Percentiles rank a stretch among this genome's conserved stretches.
phyloP scores from a whole-genome alignment of 129 eudicot species.

The Escallonia rubra region DNA sequence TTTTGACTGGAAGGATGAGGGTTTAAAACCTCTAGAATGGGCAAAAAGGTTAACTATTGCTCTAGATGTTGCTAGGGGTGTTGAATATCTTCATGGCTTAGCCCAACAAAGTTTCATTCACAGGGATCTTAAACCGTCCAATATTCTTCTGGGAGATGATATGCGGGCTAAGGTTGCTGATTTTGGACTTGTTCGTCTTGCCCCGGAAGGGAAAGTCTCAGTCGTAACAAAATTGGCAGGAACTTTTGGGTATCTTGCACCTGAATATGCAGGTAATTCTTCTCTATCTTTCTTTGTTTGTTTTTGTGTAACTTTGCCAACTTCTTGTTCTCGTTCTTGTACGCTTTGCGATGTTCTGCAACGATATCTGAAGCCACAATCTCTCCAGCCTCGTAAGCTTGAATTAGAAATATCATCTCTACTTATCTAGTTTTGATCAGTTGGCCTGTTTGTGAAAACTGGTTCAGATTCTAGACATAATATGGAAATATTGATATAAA shows the following conservation, averaged over 20 bases:
- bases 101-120: constrained; percentile 96
- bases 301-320: neutral
- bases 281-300: neutral
- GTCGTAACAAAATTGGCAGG: constrained; percentile 83
- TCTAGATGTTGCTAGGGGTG: constrained; percentile 92
- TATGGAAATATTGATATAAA: too few relatives aligned
- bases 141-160: constrained; percentile 93
- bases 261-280: constrained; percentile 84
- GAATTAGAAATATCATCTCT: too few relatives aligned
- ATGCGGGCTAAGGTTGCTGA: constrained; percentile 96
- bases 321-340: neutral
- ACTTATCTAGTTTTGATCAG: too few relatives aligned
- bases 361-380: too few relatives aligned
- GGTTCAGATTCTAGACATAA: too few relatives aligned
- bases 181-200: constrained; percentile 94
- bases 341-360: neutral
- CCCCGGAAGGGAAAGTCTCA: constrained; percentile 89
- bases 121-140: constrained; percentile 89
- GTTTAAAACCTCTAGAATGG: constrained; percentile 86
- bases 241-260: constrained; percentile 95
- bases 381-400: too few relatives aligned
- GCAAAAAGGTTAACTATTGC: constrained; percentile 64
- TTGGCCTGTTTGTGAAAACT: too few relatives aligned
- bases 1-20: constrained; percentile 79
- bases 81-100: constrained; percentile 82